Conservation (phyloP, 257 asterid species). For the Anisodus acutangulus region DNA sequence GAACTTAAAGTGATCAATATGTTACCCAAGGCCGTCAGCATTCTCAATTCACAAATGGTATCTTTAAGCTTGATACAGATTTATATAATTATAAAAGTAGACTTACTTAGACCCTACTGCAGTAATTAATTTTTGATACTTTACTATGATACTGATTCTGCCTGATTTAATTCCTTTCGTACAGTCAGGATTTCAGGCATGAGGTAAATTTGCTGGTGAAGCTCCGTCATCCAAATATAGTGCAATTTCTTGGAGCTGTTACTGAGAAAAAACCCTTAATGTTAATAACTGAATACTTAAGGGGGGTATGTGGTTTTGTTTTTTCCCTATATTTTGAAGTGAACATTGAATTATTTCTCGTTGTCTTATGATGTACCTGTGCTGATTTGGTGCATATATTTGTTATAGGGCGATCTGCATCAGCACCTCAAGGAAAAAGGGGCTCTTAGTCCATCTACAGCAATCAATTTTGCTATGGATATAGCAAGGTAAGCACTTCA, state of each 20-base stretch:
- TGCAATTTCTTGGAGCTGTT: conserved; percentile 98
- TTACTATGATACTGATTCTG: background rate
- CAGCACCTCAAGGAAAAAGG: conserved; percentile 94
- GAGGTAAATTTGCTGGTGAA: conserved; percentile 97
- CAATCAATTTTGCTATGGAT: conserved; percentile 87
- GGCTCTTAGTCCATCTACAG: conserved; percentile 75
- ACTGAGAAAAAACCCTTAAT: conserved; percentile 91
- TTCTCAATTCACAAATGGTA: background rate
- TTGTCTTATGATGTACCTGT: background rate
- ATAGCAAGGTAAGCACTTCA: conserved; percentile 72
- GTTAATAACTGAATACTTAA: conserved; percentile 91
- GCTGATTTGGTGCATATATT: conserved; percentile 28
- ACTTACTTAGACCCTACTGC: conserved; percentile 9
- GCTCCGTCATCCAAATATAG: conserved; percentile 98
- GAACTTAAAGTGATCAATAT: background rate
- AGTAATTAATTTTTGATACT: conserved; percentile 18
- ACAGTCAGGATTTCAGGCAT: conserved; percentile 98
- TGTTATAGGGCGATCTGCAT: conserved; percentile 89
- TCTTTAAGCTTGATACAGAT: conserved; percentile 3
- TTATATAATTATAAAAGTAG: background rate
- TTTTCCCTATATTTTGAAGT: conserved; percentile 27
- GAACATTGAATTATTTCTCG: background rate
- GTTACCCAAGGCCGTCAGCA: conserved; percentile 4
- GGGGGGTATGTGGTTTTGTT: conserved; percentile 73
- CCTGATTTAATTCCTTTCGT: conserved; percentile 33